Percentiles rank a stretch among this genome's conserved stretches.
Conservation (phyloP, 805 yeast genomes). For the Metschnikowia drakensbergensis region DNA sequence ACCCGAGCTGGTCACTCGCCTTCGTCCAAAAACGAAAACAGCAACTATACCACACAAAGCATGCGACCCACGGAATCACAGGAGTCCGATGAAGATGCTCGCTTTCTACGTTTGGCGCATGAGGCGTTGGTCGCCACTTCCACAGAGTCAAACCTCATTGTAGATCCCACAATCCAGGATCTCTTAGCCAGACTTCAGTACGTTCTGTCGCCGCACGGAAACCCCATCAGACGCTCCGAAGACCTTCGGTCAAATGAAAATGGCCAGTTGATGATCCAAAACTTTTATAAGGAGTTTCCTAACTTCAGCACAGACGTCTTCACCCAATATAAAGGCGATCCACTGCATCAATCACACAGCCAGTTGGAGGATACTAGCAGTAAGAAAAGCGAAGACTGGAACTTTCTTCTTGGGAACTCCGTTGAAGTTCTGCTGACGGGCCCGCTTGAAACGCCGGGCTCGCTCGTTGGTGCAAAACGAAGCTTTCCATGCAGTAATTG, state of each 20-base stretch:
- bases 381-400: slow-evolving; percentile 30
- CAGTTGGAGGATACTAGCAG: neutral
- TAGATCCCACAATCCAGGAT: slow-evolving; percentile 63
- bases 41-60: neutral
- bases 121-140: slow-evolving; percentile 57
- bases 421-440: slow-evolving; percentile 5
- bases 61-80: neutral
- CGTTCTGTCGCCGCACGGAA: slow-evolving; percentile 57
- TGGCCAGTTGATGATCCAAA: slow-evolving; percentile 42
- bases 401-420: slow-evolving; percentile 22
- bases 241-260: slow-evolving; percentile 34
- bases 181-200: slow-evolving; percentile 57
- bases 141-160: slow-evolving; percentile 35
- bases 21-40: neutral
- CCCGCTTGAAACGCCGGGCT: neutral
- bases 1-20: slow-evolving; percentile 10
- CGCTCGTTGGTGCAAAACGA: slow-evolving; percentile 16
- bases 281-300: slow-evolving; percentile 41
- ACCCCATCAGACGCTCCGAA: slow-evolving; percentile 34
- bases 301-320: slow-evolving; percentile 42
- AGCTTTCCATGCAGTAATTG: slow-evolving; percentile 60
- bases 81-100: slow-evolving; percentile 44
- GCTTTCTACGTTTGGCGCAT: slow-evolving; percentile 55
- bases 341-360: neutral
- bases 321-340: slow-evolving; percentile 11